Evolutionary conservation across 257 asterid genomes (phyloP).

Genomic region (Solanum medicagineum): DNA sequence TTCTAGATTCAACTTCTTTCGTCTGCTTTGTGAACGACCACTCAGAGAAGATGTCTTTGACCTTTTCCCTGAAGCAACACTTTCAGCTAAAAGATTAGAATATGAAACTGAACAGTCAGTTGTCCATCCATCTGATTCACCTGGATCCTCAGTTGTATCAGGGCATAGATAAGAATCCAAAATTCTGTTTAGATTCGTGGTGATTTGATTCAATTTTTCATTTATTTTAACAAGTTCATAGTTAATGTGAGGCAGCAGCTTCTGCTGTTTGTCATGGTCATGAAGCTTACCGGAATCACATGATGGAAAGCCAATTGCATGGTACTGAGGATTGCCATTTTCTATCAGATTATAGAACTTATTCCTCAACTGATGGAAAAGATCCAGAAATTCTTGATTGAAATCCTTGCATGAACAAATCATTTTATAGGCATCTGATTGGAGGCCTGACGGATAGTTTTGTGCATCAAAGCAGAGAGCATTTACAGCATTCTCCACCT

Average conservation of each 20-base stretch:
- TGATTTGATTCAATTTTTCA: constrained; percentile 17
- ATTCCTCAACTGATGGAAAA: constrained; percentile 16
- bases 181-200: constrained; percentile 12
- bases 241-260: constrained; percentile 15
- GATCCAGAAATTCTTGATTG: constrained; percentile 14
- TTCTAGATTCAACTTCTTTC: not conserved
- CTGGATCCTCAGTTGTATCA: constrained; percentile 6
- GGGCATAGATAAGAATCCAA: not conserved
- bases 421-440: constrained; percentile 13
- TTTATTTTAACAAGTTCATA: constrained; percentile 30
- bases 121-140: constrained; percentile 16
- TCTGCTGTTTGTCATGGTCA: constrained; percentile 13
- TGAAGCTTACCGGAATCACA: not conserved
- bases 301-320: constrained; percentile 3
- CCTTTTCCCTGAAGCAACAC: constrained; percentile 9
- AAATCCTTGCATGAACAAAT: constrained; percentile 17
- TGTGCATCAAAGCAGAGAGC: constrained; percentile 16
- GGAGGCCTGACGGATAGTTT: constrained; percentile 11
- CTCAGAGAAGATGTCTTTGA: constrained; percentile 3
- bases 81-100: constrained; percentile 21
- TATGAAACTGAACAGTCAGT: constrained; percentile 23
- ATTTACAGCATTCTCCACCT: constrained; percentile 12
- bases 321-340: constrained; percentile 5
- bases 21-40: not conserved
- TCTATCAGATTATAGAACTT: constrained; percentile 10